Evolutionary conservation across 2,329 filamentous ascomycete genomes (phyloP).

Genomic region (Blastomyces gilchristii): DNA sequence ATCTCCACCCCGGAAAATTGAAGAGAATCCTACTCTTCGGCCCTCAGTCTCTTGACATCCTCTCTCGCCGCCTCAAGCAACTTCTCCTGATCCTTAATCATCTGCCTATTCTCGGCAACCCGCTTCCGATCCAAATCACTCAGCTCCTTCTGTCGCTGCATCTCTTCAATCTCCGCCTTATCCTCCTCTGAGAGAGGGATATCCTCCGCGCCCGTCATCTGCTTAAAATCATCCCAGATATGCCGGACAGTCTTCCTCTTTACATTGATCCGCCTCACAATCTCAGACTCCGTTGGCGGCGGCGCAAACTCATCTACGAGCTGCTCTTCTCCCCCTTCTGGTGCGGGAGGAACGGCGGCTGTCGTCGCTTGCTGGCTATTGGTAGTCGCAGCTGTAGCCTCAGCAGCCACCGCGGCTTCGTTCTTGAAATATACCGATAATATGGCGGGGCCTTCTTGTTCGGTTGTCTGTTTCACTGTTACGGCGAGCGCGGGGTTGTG

Average conservation of each 20-base stretch:
- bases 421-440: conserved; percentile 36
- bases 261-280: conserved; percentile 29
- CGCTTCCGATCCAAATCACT: conserved; percentile 32
- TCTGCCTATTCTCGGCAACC: conserved; percentile 31
- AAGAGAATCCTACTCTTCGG: conserved; percentile 19
- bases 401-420: conserved; percentile 13
- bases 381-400: conserved; percentile 16
- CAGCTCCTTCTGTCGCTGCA: conserved; percentile 27
- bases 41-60: conserved; percentile 34
- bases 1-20: not conserved
- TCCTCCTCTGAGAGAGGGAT: conserved; percentile 28
- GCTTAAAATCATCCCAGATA: conserved; percentile 36
- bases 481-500: conserved; percentile 82
- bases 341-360: conserved; percentile 15
- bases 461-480: conserved; percentile 59
- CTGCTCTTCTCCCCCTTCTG: not conserved
- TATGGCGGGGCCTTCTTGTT: conserved; percentile 37
- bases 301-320: conserved; percentile 29
- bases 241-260: conserved; percentile 31
- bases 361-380: not conserved
- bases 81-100: conserved; percentile 37
- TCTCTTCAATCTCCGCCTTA: conserved; percentile 26
- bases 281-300: conserved; percentile 23
- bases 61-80: conserved; percentile 37
- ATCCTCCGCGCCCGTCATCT: conserved; percentile 40